Evolutionary conservation across 2,329 filamentous ascomycete genomes (phyloP).

Genomic region (Raffaelea albimanens): DNA sequence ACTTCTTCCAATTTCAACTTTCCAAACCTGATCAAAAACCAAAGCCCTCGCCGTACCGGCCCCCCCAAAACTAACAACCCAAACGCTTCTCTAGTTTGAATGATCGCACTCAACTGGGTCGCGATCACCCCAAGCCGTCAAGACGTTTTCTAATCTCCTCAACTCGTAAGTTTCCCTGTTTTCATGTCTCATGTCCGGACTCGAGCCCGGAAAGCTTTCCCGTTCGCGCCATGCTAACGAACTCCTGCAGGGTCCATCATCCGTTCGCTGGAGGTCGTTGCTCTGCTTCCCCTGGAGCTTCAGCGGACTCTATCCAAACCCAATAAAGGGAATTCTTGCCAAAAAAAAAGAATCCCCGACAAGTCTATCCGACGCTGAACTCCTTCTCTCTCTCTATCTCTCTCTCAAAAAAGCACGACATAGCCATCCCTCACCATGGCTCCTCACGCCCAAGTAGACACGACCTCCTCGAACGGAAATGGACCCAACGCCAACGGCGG

Average conservation of each 20-base stretch:
- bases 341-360: conserved; percentile 13
- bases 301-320: conserved; percentile 58
- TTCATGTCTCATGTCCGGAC: background rate
- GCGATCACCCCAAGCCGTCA: conserved; percentile 62
- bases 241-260: conserved; percentile 65
- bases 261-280: conserved; percentile 94
- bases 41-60: background rate
- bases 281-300: conserved; percentile 77
- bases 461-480: conserved; percentile 52
- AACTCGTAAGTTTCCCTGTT: conserved; percentile 64
- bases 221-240: conserved; percentile 5
- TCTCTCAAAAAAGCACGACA: no score
- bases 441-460: conserved; percentile 67
- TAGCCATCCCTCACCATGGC: conserved; percentile 57
- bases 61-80: no score
- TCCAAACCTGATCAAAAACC: no score
- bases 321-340: conserved; percentile 35
- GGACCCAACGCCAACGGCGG: conserved; percentile 21
- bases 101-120: conserved; percentile 21
- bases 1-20: no score
- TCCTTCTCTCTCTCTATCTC: no score
- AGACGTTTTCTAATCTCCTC: conserved; percentile 97
- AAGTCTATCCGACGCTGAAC: no score
- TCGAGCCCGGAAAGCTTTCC: background rate
- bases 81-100: conserved; percentile 3